Conservation (phyloP, 2,329 filamentous ascomycete genomes). For the Microsporum canis region DNA sequence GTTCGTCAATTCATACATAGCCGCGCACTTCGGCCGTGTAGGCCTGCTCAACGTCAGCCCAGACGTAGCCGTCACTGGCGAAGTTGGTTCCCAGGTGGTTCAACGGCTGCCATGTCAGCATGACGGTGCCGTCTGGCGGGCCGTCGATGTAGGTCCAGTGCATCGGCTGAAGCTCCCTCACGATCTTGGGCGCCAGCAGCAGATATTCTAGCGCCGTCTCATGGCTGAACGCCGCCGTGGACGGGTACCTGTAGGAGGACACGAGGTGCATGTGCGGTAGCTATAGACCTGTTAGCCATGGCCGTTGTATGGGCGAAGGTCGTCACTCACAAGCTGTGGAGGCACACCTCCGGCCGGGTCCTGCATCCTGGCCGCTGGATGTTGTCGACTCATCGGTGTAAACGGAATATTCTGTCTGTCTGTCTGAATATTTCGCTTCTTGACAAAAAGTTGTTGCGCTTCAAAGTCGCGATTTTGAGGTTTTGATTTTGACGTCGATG, state of each 20-base stretch:
- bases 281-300: slow-evolving; percentile 34
- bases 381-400: slow-evolving; percentile 13
- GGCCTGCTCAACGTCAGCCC: slow-evolving; percentile 68
- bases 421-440: too few species aligned
- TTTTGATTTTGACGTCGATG: too few species aligned
- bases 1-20: slow-evolving; percentile 45
- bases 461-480: too few species aligned
- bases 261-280: slow-evolving; percentile 83
- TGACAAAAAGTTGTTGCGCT: too few species aligned
- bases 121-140: slow-evolving; percentile 68
- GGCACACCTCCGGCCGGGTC: slow-evolving; percentile 41
- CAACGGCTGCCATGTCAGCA: slow-evolving; percentile 80
- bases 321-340: slow-evolving; percentile 30
- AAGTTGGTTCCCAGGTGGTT: slow-evolving; percentile 60
- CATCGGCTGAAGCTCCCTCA: slow-evolving; percentile 74
- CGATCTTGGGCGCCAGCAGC: slow-evolving; percentile 69
- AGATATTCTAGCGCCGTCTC: slow-evolving; percentile 75
- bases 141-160: slow-evolving; percentile 85
- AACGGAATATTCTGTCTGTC: not conserved
- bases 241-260: slow-evolving; percentile 70
- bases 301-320: slow-evolving; percentile 8
- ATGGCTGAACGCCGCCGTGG: slow-evolving; percentile 57
- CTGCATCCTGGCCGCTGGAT: slow-evolving; percentile 21
- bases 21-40: slow-evolving; percentile 63
- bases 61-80: slow-evolving; percentile 85